Percentiles rank a stretch among this genome's conserved stretches.
Evolutionary conservation across 805 yeast species (phyloP).

Genomic region (Brettanomyces sp.): DNA sequence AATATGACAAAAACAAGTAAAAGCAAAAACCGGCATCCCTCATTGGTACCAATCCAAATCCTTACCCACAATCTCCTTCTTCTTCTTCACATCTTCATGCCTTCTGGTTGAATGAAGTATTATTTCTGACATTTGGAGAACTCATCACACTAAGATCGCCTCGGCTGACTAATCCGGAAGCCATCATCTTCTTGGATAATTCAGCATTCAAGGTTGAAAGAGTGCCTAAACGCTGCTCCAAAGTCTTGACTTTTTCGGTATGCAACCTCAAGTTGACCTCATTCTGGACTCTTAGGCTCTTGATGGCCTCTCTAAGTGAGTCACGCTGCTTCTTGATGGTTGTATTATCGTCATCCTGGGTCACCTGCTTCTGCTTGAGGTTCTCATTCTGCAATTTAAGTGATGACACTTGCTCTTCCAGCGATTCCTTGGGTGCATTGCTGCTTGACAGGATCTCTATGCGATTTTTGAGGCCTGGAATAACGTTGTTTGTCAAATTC

Average conservation of each 20-base stretch:
- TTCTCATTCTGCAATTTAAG: slow-evolving; percentile 23
- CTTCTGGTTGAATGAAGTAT: slow-evolving; percentile 8
- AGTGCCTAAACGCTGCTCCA: slow-evolving; percentile 2
- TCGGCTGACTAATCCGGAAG: slow-evolving; percentile 1
- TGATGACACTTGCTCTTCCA: slow-evolving; percentile 18
- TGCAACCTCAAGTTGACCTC: slow-evolving; percentile 9
- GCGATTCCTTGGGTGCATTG: slow-evolving; percentile 5
- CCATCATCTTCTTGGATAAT: slow-evolving; percentile 4
- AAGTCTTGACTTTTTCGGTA: slow-evolving; percentile 2
- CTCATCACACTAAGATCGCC: slow-evolving; percentile 1
- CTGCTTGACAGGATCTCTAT: slow-evolving; percentile 25
- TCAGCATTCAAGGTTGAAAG: slow-evolving; percentile 10
- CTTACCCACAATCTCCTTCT: too few species aligned
- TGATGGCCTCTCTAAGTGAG: slow-evolving; percentile 8
- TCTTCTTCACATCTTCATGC: too few species aligned
- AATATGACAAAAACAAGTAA: too few species aligned
- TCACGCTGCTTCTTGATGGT: slow-evolving; percentile 4
- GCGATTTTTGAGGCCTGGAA: slow-evolving; percentile 39
- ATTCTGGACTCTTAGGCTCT: slow-evolving; percentile 20
- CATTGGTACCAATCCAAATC: too few species aligned
- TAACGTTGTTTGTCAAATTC: slow-evolving; percentile 30
- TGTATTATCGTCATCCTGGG: slow-evolving; percentile 7
- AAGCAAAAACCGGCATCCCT: too few species aligned
- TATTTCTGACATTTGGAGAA: slow-evolving; percentile 9
- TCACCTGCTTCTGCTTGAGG: slow-evolving; percentile 25